Percentiles rank a stretch among this genome's conserved stretches.
phyloP scores from a whole-genome alignment of 2,329 filamentous ascomycete genomes.

The Penicillium sp. region DNA sequence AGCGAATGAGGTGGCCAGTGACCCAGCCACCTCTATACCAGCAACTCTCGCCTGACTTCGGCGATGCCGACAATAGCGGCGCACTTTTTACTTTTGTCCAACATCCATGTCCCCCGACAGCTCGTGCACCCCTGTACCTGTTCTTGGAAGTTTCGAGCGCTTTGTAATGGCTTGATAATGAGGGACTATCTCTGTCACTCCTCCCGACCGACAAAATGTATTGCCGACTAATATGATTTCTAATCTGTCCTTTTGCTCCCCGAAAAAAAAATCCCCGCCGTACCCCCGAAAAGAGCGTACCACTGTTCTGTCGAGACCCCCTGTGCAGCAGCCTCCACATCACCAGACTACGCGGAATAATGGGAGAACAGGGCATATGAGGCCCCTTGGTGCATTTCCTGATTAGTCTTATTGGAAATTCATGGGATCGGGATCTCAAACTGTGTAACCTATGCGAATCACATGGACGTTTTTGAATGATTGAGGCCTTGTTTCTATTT shows the following conservation, averaged over 20 bases:
- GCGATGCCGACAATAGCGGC: neutral
- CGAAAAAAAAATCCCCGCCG: neutral
- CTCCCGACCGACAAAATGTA: neutral
- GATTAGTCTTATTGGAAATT: neutral
- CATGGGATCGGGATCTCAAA: neutral
- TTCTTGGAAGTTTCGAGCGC: neutral
- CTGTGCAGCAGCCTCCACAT: neutral
- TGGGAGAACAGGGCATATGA: neutral
- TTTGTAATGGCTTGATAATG: conserved; percentile 14
- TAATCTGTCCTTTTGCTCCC: neutral
- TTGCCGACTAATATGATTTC: neutral
- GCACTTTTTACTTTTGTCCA: neutral
- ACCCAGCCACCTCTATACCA: neutral
- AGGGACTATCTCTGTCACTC: neutral
- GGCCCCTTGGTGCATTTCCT: neutral
- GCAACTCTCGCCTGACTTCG: neutral
- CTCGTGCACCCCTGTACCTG: neutral
- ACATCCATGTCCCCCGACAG: neutral
- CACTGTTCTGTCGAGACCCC: neutral
- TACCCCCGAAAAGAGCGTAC: neutral
- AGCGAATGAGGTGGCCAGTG: neutral
- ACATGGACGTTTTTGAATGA: neutral
- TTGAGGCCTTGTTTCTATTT: neutral
- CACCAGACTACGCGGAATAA: neutral
- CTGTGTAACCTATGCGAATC: neutral